Evolutionary conservation across 148 eudicot species (phyloP), one percentile per base, ranked within the genome.

Genomic region (Dysphania ambrosioides): DNA sequence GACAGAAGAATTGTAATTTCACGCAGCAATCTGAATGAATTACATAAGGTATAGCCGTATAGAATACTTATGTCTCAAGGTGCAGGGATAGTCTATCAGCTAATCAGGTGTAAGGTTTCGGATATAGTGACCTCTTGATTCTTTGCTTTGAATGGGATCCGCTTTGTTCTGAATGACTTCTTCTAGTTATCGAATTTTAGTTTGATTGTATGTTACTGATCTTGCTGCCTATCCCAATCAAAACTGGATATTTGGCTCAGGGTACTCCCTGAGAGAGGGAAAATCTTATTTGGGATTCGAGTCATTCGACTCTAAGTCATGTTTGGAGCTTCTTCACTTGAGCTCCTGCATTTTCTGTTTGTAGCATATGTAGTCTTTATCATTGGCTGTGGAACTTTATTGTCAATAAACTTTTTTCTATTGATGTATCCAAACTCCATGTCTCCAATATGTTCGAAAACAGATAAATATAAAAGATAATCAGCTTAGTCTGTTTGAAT

Each of bases 1-100:
- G 99, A 95, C 79, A 85, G 89, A 76, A 91, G 88, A 87, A 90
- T 95, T 71, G 87, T 90, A 30, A 88, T 95, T 66, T 86, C 97
- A 32, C 86, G 99, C 60, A 92, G 94, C 82, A 95, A 95, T 83
- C 70, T 95, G 68, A 87, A 80, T 80, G 97, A 95, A 79, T 82
- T 95, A 71, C 92, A 89, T 47, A 92, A 95, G 97, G 99, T 92
- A 84, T 55, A 12, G 53, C 53, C n/a, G n/a, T n/a, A n/a, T n/a
- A n/a, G 18, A 78, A 59, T 18, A 35, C 23, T 64, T 70, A 32
- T 40, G 58, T 53, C 19, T 63, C 60, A 3, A n/a, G 10, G 24
- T 71, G 1, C 10, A 27, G 23, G 16, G 34, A 47, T 57, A 29
- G 30, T 12, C 72, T 19, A 11, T 42, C 53, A 29, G 66, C 16